Percentiles rank a stretch among this genome's conserved stretches.
phyloP scores from a whole-genome alignment of 345 rosid species.

The Erucastrum elatum region DNA sequence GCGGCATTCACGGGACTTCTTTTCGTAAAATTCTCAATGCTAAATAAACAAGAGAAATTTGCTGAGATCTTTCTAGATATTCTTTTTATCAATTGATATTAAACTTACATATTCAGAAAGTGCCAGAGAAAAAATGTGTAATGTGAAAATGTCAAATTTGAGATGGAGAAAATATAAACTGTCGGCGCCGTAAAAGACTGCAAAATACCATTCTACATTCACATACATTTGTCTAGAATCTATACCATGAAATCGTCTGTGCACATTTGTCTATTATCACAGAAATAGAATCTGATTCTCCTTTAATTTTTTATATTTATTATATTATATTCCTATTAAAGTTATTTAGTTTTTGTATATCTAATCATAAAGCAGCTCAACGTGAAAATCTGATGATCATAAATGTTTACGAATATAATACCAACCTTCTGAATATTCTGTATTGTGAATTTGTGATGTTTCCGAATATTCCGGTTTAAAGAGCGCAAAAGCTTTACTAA shows the following conservation, averaged over 20 bases:
- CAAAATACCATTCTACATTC: constrained; percentile 25
- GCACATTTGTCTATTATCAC: constrained; percentile 23
- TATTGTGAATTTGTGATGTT: constrained; percentile 17
- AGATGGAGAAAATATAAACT: neutral
- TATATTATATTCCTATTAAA: neutral
- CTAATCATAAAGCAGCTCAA: neutral
- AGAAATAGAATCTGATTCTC: constrained; percentile 30
- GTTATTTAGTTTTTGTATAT: neutral
- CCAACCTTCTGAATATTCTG: constrained; percentile 19
- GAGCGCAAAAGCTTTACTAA: constrained; percentile 1
- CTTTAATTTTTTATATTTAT: neutral
- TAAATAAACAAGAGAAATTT: neutral
- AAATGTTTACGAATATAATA: constrained; percentile 10
- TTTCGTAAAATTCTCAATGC: neutral
- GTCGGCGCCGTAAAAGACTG: constrained; percentile 37
- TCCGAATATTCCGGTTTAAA: constrained; percentile 17
- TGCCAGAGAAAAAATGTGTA: neutral
- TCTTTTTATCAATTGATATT: neutral
- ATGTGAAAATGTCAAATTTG: neutral
- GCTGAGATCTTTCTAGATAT: neutral
- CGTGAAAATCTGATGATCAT: constrained; percentile 16
- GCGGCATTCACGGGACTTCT: neutral
- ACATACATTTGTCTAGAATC: constrained; percentile 18
- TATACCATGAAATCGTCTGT: constrained; percentile 11
- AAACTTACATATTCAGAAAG: neutral